A percentile compares a stretch with the other conserved stretches of the same genome.
Conservation (phyloP, 345 rosid species). For the Populus deltoides region DNA sequence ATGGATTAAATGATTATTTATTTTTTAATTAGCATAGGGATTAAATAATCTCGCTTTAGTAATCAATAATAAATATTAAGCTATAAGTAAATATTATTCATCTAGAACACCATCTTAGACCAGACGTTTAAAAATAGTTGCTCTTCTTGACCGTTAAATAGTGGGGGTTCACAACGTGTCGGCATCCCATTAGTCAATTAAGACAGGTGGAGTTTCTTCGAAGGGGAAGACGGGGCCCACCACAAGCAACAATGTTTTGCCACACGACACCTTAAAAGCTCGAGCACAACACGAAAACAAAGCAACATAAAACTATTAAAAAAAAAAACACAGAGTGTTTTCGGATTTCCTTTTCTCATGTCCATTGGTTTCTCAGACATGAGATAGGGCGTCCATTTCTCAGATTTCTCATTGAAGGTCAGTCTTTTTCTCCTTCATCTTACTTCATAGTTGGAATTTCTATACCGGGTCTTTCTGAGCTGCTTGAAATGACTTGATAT, state of each 20-base stretch:
- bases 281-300: neutral
- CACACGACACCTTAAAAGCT: neutral
- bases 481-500: neutral
- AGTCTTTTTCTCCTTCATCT: neutral
- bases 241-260: neutral
- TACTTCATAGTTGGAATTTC: neutral
- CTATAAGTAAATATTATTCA: too few species aligned
- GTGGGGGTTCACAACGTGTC: neutral
- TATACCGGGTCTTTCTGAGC: neutral
- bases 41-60: too few species aligned
- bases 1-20: too few species aligned
- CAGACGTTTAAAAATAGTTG: neutral
- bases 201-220: neutral
- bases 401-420: constrained; percentile 4
- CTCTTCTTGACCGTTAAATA: neutral
- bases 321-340: neutral
- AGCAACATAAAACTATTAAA: neutral
- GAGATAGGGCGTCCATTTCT: too few species aligned
- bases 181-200: neutral
- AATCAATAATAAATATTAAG: too few species aligned
- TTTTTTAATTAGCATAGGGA: too few species aligned
- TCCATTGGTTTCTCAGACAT: neutral
- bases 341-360: neutral
- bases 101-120: neutral
- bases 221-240: neutral